Base-by-base conservation (phyloP, 225 moss, liverwort and hornwort species). In the Pseudisothecium myosuroides region DNA sequence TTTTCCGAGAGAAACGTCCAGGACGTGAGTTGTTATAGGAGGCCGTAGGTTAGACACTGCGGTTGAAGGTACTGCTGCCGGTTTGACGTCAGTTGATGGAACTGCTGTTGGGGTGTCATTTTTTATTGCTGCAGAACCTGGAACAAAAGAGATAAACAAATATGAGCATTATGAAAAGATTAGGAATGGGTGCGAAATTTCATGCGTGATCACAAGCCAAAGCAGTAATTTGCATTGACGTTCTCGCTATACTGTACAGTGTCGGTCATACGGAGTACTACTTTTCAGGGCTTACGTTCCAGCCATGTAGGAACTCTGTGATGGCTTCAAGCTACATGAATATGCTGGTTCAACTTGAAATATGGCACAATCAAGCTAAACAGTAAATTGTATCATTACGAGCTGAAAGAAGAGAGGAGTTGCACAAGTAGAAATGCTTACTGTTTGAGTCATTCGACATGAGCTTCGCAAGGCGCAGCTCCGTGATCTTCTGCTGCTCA, bases 401-500 rank as follows among this genome's bases (percentile, higher is more conserved):
- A 26, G 23, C 28, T 77, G 39, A 83, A 55, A 11, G 78, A 85
- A 76, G n/a, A 82, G 63, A 62, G 56, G 89, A 64, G 19, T 27
- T 76, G 85, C 69, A 47, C 27, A 45, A 73, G n/a, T 52, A 67
- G 66, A 74, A 47, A 69, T 84, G 50, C 88, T 13, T 90, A 93
- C 93, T 87, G 14, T 22, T 86, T 29, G 91, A 82, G 55, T 87
- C 77, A 34, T 77, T 67, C 19, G 91, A 91, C 89, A 92, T 89
- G 88, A 99, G 91, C 90, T 94, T 94, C 45, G 85, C 92, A 80
- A 97, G 93, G 47, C 97, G 97, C 37, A 97, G 89, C 90, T 99
- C 97, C 39, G 97, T 97, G 80, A 99, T 97, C 86, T 96, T 97
- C 83, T 97, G 97, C 91, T 97, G 99, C 91, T 99, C 97, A 85